Conservation (phyloP, 2,329 filamentous ascomycete genomes). For the Pseudocercospora vitis region DNA sequence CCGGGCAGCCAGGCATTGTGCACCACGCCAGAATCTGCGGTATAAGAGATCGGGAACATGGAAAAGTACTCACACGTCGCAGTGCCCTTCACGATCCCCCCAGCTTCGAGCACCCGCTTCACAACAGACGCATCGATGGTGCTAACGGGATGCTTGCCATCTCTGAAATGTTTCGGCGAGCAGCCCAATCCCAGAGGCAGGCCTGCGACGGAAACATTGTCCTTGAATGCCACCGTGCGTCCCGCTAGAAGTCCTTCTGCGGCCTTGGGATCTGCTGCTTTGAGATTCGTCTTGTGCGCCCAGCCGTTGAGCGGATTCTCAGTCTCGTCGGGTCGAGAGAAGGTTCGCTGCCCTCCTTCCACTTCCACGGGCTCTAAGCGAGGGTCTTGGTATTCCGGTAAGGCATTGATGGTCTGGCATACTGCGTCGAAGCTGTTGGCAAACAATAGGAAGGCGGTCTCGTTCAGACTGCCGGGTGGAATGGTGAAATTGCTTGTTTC, state of each 20-base stretch:
- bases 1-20: constrained; percentile 41
- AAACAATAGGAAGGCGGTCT: constrained; percentile 31
- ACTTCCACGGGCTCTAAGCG: constrained; percentile 34
- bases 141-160: constrained; percentile 39
- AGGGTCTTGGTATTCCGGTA: constrained; percentile 43
- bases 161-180: constrained; percentile 40
- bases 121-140: constrained; percentile 50
- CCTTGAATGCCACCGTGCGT: constrained; percentile 47
- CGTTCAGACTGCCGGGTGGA: constrained; percentile 24
- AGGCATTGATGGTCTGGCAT: constrained; percentile 32
- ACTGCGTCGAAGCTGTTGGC: constrained; percentile 34
- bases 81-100: constrained; percentile 47
- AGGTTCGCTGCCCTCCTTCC: constrained; percentile 30
- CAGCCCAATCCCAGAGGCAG: constrained; percentile 50
- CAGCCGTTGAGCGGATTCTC: constrained; percentile 48
- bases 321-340: constrained; percentile 27
- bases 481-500: constrained; percentile 30
- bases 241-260: constrained; percentile 29
- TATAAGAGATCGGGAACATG: constrained; percentile 45
- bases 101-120: constrained; percentile 44
- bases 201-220: constrained; percentile 50
- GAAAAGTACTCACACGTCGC: constrained; percentile 52
- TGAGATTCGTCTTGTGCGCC: constrained; percentile 41
- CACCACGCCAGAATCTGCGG: constrained; percentile 49
- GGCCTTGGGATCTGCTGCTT: constrained; percentile 29